Conservation (phyloP, 164 flowering plant species). For the Stephania yunnanensis region DNA sequence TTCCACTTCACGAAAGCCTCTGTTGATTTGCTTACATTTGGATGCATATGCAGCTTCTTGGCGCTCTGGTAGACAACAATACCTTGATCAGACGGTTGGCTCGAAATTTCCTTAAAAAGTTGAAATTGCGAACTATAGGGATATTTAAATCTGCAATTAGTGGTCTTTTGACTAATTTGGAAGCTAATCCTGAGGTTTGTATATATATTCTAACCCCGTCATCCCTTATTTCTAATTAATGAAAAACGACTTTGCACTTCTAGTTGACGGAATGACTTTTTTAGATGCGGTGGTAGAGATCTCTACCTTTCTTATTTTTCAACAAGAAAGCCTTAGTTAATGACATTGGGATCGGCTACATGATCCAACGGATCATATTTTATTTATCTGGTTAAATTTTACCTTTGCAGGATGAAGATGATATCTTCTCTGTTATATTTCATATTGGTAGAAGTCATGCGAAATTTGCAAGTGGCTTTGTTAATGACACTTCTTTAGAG, state of each 20-base stretch:
- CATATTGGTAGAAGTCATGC: conserved; percentile 53
- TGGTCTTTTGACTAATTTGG: conserved; percentile 50
- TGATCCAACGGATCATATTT: no score
- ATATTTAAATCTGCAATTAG: conserved; percentile 42
- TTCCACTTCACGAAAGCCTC: not conserved
- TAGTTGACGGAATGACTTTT: no score
- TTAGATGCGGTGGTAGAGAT: no score
- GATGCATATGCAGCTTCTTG: conserved; percentile 50
- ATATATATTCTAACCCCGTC: no score
- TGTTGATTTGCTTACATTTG: not conserved
- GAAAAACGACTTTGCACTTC: no score
- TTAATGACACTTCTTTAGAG: conserved; percentile 40
- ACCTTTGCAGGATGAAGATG: conserved; percentile 63
- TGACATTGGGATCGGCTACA: no score
- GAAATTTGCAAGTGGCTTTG: conserved; percentile 28
- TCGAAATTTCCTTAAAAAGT: conserved; percentile 42
- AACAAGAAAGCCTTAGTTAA: no score
- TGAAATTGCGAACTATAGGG: conserved; percentile 30
- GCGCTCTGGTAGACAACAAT: conserved; percentile 40
- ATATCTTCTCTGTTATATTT: conserved; percentile 43
- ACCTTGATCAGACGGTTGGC: conserved; percentile 41
- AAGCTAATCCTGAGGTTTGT: conserved; percentile 58
- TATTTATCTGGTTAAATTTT: not conserved
- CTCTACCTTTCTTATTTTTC: no score
- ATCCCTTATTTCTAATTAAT: no score